Evolutionary conservation across 106 monocot species (phyloP).

Genomic region (Dendrobium huoshanense): DNA sequence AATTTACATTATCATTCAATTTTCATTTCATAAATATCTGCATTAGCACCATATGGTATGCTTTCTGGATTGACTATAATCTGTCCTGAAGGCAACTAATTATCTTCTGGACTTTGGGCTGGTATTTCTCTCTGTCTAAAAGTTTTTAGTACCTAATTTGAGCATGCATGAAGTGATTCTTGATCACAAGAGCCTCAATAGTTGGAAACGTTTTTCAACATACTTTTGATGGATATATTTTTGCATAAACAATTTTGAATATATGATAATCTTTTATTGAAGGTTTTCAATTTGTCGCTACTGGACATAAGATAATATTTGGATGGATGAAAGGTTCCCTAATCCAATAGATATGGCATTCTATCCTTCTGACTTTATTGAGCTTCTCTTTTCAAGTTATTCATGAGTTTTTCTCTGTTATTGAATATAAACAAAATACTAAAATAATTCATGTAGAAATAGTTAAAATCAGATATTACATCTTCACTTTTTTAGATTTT

Average conservation of each 20-base stretch:
- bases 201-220: neutral
- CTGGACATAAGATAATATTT: neutral
- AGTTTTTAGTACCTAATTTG: neutral
- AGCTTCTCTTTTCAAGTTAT: slow-evolving; percentile 2
- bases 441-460: neutral
- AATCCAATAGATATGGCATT: neutral
- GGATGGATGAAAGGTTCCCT: neutral
- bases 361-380: neutral
- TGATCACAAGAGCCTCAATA: neutral
- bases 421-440: neutral
- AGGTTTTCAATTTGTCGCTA: neutral
- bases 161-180: neutral
- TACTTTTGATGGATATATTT: neutral
- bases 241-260: neutral
- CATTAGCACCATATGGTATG: neutral
- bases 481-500: neutral
- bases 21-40: neutral
- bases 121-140: neutral
- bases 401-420: neutral
- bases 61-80: neutral
- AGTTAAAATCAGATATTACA: neutral
- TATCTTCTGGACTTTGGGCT: neutral
- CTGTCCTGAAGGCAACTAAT: neutral
- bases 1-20: neutral
- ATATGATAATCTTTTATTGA: no score